A percentile compares a stretch with the other conserved stretches of the same genome.
phyloP scores from a whole-genome alignment of 768 basidiomycete genomes.

The Lactarius hatsudake region DNA sequence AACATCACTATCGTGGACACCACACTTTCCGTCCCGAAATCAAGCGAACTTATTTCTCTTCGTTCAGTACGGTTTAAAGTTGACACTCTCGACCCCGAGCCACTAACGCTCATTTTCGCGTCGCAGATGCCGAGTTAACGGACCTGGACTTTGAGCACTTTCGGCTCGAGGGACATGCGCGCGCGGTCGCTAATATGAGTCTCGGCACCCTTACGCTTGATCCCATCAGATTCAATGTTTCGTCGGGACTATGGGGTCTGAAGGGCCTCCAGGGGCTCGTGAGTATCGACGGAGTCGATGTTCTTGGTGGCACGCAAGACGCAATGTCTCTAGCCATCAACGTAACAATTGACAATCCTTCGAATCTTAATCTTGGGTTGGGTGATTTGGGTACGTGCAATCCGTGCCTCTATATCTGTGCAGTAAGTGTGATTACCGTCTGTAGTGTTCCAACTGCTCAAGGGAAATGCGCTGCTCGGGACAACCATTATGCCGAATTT shows the following conservation, averaged over 20 bases:
- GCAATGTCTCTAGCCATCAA: constrained; percentile 58
- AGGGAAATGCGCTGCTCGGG: constrained; percentile 52
- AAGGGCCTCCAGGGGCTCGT: constrained; percentile 57
- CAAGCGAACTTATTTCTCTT: constrained; percentile 51
- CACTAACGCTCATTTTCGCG: neutral
- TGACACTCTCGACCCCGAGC: neutral
- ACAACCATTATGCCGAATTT: constrained; percentile 61
- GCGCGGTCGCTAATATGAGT: constrained; percentile 56
- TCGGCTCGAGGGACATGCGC: constrained; percentile 56
- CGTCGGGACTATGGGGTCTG: constrained; percentile 57
- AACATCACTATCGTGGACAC: constrained; percentile 61
- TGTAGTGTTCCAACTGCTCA: constrained; percentile 55
- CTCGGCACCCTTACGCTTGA: constrained; percentile 67
- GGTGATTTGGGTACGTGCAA: constrained; percentile 58
- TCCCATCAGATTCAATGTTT: constrained; percentile 69
- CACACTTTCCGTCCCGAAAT: constrained; percentile 46
- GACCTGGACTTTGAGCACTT: constrained; percentile 48
- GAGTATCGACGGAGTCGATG: constrained; percentile 58
- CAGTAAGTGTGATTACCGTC: neutral
- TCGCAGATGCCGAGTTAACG: constrained; percentile 55
- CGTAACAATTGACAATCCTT: constrained; percentile 66
- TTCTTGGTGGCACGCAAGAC: constrained; percentile 58
- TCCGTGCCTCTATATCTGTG: neutral
- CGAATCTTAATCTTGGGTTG: constrained; percentile 56
- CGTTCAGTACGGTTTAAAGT: constrained; percentile 50